These are phyloP conservation scores for Salisapilia sapeloensis DNA, from an alignment of 352 stramenopile species.

Conservation along the genomic window DNA sequence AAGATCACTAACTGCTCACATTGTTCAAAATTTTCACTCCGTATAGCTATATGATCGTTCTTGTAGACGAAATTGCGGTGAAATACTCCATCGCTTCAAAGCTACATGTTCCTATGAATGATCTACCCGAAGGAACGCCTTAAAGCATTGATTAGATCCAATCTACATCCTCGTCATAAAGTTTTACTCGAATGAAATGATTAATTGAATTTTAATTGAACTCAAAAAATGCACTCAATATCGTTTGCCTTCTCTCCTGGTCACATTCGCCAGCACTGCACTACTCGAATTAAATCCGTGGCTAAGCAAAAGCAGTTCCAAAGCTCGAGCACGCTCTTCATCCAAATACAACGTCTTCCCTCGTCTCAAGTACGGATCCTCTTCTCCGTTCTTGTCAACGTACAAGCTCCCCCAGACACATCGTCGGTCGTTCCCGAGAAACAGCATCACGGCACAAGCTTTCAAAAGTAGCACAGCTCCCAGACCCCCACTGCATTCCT, in stretches of 20 bases:
- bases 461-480: conserved; percentile 51
- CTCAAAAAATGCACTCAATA: conserved; percentile 21
- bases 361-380: conserved; percentile 61
- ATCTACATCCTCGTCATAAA: too few relatives aligned
- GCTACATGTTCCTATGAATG: too few relatives aligned
- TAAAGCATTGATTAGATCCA: too few relatives aligned
- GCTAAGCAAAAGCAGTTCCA: conserved; percentile 53
- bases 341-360: conserved; percentile 62
- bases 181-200: too few relatives aligned
- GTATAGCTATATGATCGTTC: too few relatives aligned
- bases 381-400: conserved; percentile 75
- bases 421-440: conserved; percentile 57
- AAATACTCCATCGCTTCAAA: too few relatives aligned
- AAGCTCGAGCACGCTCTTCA: conserved; percentile 22
- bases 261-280: conserved; percentile 60
- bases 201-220: too few relatives aligned
- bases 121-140: too few relatives aligned
- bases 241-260: conserved; percentile 48
- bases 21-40: too few relatives aligned
- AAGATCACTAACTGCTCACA: too few relatives aligned
- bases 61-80: too few relatives aligned
- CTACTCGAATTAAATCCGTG: conserved; percentile 66
- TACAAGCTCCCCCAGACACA: conserved; percentile 75
- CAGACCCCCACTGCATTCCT: conserved; percentile 36
- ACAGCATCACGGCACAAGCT: conserved; percentile 70